These are phyloP conservation scores for Setaria italica DNA, from an alignment of 202 grass and related monocot genomes.

Conservation along the genomic window DNA sequence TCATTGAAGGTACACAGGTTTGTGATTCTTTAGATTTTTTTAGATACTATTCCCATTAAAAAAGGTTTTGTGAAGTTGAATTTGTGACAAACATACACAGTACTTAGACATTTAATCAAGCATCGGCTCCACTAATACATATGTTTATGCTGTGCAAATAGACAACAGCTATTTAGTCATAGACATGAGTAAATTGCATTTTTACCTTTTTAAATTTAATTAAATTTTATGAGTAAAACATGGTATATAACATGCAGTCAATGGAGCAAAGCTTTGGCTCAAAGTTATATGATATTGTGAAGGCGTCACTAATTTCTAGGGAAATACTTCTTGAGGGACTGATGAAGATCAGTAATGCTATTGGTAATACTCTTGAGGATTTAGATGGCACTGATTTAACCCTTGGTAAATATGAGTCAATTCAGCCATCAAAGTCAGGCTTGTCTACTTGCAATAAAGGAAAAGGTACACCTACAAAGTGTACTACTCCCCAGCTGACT, in stretches of 20 bases:
- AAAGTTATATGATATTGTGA: conserved; percentile 68
- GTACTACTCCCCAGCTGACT: conserved; percentile 57
- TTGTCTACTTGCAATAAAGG: conserved; percentile 52
- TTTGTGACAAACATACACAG: background rate
- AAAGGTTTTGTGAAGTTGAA: conserved; percentile 19
- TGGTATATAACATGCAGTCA: conserved; percentile 34
- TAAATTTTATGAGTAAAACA: conserved; percentile 26
- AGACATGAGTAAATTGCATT: background rate
- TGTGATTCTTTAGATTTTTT: conserved; percentile 63
- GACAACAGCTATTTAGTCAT: background rate
- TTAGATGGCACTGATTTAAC: conserved; percentile 59
- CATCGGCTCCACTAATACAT: background rate
- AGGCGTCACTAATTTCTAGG: conserved; percentile 72
- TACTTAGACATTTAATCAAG: conserved; percentile 14
- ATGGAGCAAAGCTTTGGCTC: conserved; percentile 57
- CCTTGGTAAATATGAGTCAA: conserved; percentile 77
- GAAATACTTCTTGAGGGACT: conserved; percentile 78
- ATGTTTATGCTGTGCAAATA: background rate
- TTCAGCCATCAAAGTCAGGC: conserved; percentile 57
- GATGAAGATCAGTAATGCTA: conserved; percentile 71
- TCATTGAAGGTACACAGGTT: conserved; percentile 85
- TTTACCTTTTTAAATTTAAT: background rate
- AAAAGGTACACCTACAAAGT: conserved; percentile 50
- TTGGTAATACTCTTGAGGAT: conserved; percentile 68
- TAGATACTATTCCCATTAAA: conserved; percentile 14